Evolutionary conservation across 495 filamentous ascomycete species (phyloP).

Genomic region (Thermochaetoides thermophila): DNA sequence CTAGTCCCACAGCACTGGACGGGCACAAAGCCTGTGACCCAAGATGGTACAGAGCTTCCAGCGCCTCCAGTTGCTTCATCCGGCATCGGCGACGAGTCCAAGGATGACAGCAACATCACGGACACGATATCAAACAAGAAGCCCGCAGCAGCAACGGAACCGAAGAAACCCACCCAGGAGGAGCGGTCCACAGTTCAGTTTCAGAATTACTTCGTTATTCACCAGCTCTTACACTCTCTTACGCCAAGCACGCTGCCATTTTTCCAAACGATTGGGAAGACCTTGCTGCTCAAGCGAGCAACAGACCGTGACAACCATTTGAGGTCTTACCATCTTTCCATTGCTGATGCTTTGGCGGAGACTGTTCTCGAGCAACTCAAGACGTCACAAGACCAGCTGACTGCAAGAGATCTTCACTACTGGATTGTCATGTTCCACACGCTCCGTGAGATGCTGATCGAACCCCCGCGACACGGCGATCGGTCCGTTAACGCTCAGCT

Average conservation of each 20-base stretch:
- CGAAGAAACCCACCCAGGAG: slow-evolving; percentile 18
- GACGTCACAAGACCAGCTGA: slow-evolving; percentile 9
- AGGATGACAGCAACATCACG: background rate
- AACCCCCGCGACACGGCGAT: slow-evolving; percentile 38
- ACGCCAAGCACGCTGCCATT: slow-evolving; percentile 59
- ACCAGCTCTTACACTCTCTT: slow-evolving; percentile 60
- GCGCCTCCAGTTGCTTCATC: background rate
- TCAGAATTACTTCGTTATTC: slow-evolving; percentile 63
- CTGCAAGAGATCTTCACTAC: slow-evolving; percentile 48
- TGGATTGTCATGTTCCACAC: slow-evolving; percentile 67
- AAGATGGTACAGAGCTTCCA: background rate
- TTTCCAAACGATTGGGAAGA: slow-evolving; percentile 65
- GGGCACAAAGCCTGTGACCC: slow-evolving; percentile 8
- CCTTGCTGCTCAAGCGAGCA: slow-evolving; percentile 57
- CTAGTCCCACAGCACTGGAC: slow-evolving; percentile 32
- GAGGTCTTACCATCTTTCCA: slow-evolving; percentile 50
- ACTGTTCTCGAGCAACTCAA: slow-evolving; percentile 51
- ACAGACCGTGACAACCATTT: slow-evolving; percentile 45
- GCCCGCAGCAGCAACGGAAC: slow-evolving; percentile 10
- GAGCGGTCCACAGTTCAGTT: slow-evolving; percentile 35
- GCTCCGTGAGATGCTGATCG: slow-evolving; percentile 63
- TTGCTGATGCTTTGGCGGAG: slow-evolving; percentile 66
- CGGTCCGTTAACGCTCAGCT: slow-evolving; percentile 48
- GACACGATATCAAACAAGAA: slow-evolving; percentile 22
- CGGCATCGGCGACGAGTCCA: slow-evolving; percentile 2